Percentiles rank a stretch among this genome's conserved stretches.
These are phyloP conservation scores for Trypanosomatidae sp. DNA, from an alignment of 208 protist species.

Conservation along the genomic window DNA sequence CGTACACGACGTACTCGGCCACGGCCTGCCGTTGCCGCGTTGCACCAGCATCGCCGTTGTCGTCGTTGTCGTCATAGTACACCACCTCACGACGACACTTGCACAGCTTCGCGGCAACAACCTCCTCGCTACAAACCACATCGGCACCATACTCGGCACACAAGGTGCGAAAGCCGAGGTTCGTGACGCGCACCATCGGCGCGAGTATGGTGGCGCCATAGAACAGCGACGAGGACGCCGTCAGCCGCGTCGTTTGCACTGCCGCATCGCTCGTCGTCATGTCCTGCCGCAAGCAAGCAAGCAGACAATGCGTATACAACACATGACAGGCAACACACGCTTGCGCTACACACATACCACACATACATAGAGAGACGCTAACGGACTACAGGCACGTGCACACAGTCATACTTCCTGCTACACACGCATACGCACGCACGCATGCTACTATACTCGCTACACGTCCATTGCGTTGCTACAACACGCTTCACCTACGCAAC, in stretches of 20 bases:
- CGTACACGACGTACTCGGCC: slow-evolving; percentile 81
- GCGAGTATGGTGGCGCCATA: slow-evolving; percentile 80
- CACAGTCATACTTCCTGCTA: not conserved
- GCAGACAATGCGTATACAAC: no score
- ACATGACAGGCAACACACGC: no score
- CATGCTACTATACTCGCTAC: no score
- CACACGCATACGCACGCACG: no score
- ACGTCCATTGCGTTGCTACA: no score
- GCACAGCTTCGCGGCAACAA: slow-evolving; percentile 90
- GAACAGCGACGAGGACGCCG: slow-evolving; percentile 22
- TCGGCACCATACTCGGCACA: slow-evolving; percentile 88
- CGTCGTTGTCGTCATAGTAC: slow-evolving; percentile 16
- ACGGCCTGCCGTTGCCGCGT: slow-evolving; percentile 10
- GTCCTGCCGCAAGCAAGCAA: no score
- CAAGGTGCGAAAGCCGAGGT: slow-evolving; percentile 88
- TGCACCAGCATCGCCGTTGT: no score
- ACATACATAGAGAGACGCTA: no score
- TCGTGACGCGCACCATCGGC: slow-evolving; percentile 93
- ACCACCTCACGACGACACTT: slow-evolving; percentile 47
- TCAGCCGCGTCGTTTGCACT: not conserved
- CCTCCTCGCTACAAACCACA: slow-evolving; percentile 95
- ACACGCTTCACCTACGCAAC: no score
- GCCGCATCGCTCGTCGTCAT: no score
- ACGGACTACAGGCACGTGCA: no score
- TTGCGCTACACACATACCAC: no score